Evolutionary conservation across 352 stramenopile genomes (phyloP).

Genomic region (Pythium folliculosum): DNA sequence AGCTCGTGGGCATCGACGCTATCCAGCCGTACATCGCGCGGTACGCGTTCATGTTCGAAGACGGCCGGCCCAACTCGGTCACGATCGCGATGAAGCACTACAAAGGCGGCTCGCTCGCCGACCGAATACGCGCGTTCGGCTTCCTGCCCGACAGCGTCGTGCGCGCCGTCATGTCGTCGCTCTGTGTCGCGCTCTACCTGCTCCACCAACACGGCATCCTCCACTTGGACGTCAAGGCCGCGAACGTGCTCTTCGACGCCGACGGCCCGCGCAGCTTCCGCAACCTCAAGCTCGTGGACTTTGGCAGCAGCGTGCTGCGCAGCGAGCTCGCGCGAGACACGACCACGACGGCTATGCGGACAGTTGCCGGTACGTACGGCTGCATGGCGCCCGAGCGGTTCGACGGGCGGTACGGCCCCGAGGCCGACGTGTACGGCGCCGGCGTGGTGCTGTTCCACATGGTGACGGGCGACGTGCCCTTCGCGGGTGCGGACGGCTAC

Average conservation of each 20-base stretch:
- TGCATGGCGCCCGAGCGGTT: constrained; percentile 74
- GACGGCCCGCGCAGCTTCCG: constrained; percentile 35
- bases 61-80: constrained; percentile 41
- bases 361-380: constrained; percentile 48
- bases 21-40: constrained; percentile 48
- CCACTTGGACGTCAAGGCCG: constrained; percentile 66
- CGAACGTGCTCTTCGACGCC: constrained; percentile 66
- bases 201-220: constrained; percentile 57
- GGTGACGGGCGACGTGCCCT: constrained; percentile 53
- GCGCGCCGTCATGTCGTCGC: constrained; percentile 40
- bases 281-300: constrained; percentile 72
- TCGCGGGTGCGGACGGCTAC: constrained; percentile 42
- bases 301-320: constrained; percentile 47
- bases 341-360: constrained; percentile 2
- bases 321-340: background rate
- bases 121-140: constrained; percentile 42
- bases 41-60: constrained; percentile 68
- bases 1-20: constrained; percentile 33
- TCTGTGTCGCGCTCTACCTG: constrained; percentile 50
- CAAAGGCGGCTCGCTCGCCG: constrained; percentile 47
- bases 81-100: constrained; percentile 76
- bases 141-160: constrained; percentile 38
- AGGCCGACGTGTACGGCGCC: constrained; percentile 64
- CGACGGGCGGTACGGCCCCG: constrained; percentile 43
- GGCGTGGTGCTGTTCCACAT: constrained; percentile 69